Evolutionary conservation across 768 basidiomycete species (phyloP).

Genomic region (Trichaptum fuscoviolaceum): DNA sequence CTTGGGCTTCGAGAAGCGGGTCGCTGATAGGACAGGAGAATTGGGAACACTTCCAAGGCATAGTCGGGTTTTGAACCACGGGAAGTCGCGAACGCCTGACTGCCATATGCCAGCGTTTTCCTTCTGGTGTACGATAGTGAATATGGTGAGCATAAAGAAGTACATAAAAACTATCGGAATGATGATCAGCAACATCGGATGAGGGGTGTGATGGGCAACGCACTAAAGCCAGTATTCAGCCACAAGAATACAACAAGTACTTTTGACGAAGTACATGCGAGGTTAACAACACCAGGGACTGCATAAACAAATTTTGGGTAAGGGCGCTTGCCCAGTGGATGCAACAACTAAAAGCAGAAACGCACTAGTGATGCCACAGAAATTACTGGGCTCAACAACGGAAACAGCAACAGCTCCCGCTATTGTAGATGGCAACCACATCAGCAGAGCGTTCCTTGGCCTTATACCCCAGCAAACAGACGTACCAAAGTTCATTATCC

Average conservation of each 20-base stretch:
- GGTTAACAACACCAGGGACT: constrained; percentile 6
- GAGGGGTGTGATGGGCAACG: constrained; percentile 17
- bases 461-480: constrained; percentile 5
- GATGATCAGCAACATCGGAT: constrained; percentile 10
- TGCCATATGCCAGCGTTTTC: constrained; percentile 50
- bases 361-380: constrained; percentile 31
- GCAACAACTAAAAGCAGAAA: constrained; percentile 6
- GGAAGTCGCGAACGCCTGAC: constrained; percentile 39
- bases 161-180: constrained; percentile 49
- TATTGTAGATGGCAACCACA: constrained; percentile 19
- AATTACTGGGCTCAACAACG: constrained; percentile 28
- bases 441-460: constrained; percentile 7
- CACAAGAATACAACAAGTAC: constrained; percentile 59
- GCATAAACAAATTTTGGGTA: neutral
- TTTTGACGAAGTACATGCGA: constrained; percentile 45
- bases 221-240: constrained; percentile 39
- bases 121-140: constrained; percentile 38
- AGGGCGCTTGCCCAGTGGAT: neutral
- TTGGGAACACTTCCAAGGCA: constrained; percentile 30
- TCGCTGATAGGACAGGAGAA: constrained; percentile 31
- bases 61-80: constrained; percentile 26
- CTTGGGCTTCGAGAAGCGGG: constrained; percentile 26
- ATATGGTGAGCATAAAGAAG: constrained; percentile 42
- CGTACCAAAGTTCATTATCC: constrained; percentile 56
- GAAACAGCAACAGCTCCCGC: constrained; percentile 50